A percentile compares a stretch with the other conserved stretches of the same genome.
These are phyloP conservation scores for Puccinia coronata DNA, from an alignment of 1,284 basidiomycete species.

Conservation along the genomic window DNA sequence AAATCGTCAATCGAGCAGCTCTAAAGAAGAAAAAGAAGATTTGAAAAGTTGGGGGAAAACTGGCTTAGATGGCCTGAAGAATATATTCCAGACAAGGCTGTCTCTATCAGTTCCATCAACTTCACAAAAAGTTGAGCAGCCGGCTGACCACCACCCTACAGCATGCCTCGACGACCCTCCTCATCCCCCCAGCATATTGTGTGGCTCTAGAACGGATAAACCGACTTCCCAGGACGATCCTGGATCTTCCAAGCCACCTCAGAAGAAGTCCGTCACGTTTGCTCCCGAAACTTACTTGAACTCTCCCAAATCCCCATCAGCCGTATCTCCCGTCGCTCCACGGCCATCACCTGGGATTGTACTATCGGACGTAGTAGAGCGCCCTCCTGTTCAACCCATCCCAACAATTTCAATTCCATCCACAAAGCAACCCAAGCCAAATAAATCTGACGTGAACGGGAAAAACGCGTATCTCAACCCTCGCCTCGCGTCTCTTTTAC, in stretches of 20 bases:
- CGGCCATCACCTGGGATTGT: slow-evolving; percentile 24
- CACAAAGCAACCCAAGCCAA: neutral
- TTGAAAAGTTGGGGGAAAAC: slow-evolving; percentile 33
- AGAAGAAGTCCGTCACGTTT: slow-evolving; percentile 47
- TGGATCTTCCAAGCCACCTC: neutral
- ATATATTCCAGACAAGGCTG: slow-evolving; percentile 19
- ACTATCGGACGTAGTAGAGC: slow-evolving; percentile 36
- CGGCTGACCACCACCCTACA: neutral
- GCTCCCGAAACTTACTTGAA: slow-evolving; percentile 31
- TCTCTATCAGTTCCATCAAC: slow-evolving; percentile 1
- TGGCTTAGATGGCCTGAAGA: slow-evolving; percentile 30
- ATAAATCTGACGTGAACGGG: slow-evolving; percentile 24
- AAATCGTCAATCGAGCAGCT: neutral
- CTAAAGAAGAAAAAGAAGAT: slow-evolving; percentile 9
- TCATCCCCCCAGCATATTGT: neutral
- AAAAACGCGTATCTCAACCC: slow-evolving; percentile 40
- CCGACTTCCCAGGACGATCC: neutral
- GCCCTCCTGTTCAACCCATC: neutral
- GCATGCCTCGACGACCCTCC: neutral
- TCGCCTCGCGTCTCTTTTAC: slow-evolving; percentile 31
- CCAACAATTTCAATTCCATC: neutral
- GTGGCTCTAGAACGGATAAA: neutral
- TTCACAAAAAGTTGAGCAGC: neutral
- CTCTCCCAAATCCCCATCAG: neutral
- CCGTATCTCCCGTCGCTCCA: neutral